Evolutionary conservation across 2,329 filamentous ascomycete species (phyloP), one percentile per base, ranked within the genome.

Genomic region (Penicillium italicum): DNA sequence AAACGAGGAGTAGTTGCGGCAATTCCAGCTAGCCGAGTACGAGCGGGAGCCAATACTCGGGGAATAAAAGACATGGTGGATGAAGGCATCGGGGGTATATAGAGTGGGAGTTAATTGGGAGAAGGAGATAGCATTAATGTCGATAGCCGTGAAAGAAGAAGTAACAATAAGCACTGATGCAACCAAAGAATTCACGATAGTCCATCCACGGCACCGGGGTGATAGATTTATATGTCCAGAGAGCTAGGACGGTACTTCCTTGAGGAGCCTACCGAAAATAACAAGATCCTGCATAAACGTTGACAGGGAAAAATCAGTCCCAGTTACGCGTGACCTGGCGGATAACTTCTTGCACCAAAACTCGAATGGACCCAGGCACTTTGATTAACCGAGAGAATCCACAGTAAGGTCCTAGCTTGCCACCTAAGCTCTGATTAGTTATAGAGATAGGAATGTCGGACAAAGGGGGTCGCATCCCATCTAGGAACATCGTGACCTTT

Each of bases 321-420:
- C 16, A 20, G 31, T 33, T 46, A 36, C 67, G 64, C 61, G 62
- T 70, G 67, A 69, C 64, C 36, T 28, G 43, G 50, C 61, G 40
- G 57, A 59, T 63, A 46, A 57, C 46, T 64, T 61, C 55, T 63
- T 62, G 66, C 62, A 64, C 65, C 50, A 63, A 68, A 61, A 64
- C 58, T 65, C 61, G 62, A 62, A 56, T 36, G 26, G 60, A 60
- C 57, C 64, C 58, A 66, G 59, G 60, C 60, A 57, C 47, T 24
- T 52, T 49, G 56, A 50, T 38, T 37, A 26, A 34, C 44, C 47
- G 59, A 48, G 59, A 66, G 50, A 59, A 64, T 61, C 65, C 66
- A 66, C 53, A 62, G 65, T 58, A 64, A 36, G 46, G 53, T 18
- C 56, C 52, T 56, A 52, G 52, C 60, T 65, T 60, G 55, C 59